These are phyloP conservation scores for Hypomontagnella submonticulosa DNA, from an alignment of 495 filamentous ascomycete species.

Conservation along the genomic window DNA sequence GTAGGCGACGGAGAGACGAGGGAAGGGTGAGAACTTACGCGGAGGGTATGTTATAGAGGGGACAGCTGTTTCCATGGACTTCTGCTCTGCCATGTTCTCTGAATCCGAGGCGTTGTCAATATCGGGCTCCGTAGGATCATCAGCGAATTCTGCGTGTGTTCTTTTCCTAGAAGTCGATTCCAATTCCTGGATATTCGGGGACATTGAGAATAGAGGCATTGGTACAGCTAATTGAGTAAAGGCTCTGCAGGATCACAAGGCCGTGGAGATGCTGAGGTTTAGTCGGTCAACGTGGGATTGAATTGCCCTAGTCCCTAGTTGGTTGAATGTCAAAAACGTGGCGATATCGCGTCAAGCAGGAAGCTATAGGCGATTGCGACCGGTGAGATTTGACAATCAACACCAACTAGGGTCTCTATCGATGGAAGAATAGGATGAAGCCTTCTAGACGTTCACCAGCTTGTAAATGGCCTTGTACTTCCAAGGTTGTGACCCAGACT, in stretches of 20 bases:
- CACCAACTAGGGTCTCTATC: too few relatives aligned
- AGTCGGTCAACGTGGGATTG: too few relatives aligned
- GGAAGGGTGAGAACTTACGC: constrained; percentile 26
- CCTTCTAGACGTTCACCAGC: background rate
- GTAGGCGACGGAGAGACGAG: background rate
- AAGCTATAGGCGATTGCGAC: too few relatives aligned
- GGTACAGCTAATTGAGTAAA: constrained; percentile 4
- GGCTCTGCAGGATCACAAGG: constrained; percentile 17
- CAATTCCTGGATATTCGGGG: constrained; percentile 50
- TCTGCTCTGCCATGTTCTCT: constrained; percentile 28
- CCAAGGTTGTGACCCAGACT: background rate
- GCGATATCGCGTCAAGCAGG: too few relatives aligned
- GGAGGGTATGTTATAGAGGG: constrained; percentile 17
- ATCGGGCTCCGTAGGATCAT: constrained; percentile 17
- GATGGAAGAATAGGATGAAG: background rate
- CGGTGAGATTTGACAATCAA: too few relatives aligned
- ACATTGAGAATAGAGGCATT: constrained; percentile 55
- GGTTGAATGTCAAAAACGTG: too few relatives aligned
- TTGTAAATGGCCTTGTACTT: background rate
- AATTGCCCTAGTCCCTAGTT: too few relatives aligned
- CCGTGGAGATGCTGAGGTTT: background rate
- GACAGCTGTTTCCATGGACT: constrained; percentile 10
- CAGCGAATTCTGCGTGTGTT: constrained; percentile 50
- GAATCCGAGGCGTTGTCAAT: constrained; percentile 18
- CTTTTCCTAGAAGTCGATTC: constrained; percentile 49